Conservation (phyloP, 2,329 filamentous ascomycete genomes). For the Albifimbria verrucaria region DNA sequence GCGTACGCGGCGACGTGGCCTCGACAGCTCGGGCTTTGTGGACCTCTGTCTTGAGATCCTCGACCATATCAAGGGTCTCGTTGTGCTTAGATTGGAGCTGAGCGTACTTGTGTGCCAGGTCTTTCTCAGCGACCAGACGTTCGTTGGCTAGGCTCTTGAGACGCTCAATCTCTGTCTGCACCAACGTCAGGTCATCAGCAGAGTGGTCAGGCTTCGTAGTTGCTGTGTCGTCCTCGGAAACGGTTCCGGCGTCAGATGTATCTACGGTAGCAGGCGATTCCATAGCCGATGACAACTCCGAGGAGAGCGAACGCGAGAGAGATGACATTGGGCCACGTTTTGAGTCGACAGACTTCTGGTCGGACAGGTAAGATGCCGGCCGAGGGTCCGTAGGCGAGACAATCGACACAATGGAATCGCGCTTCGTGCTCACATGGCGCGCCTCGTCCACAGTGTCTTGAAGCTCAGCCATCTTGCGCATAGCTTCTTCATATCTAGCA, state of each 20-base stretch:
- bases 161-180: conserved; percentile 60
- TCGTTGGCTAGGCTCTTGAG: conserved; percentile 69
- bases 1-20: conserved; percentile 58
- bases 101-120: conserved; percentile 75
- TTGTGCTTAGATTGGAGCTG: conserved; percentile 79
- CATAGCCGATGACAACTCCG: conserved; percentile 86
- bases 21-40: conserved; percentile 68
- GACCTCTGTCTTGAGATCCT: conserved; percentile 85
- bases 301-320: conserved; percentile 81
- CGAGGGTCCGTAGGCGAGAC: conserved; percentile 50
- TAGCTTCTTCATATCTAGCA: conserved; percentile 84
- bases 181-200: conserved; percentile 35
- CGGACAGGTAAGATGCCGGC: conserved; percentile 81
- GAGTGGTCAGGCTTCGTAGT: conserved; percentile 41
- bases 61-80: conserved; percentile 78
- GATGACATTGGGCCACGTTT: conserved; percentile 68
- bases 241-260: conserved; percentile 54
- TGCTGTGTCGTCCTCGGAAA: conserved; percentile 37
- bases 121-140: conserved; percentile 70
- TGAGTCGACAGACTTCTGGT: conserved; percentile 66
- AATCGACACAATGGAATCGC: conserved; percentile 55
- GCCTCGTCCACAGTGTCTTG: conserved; percentile 83
- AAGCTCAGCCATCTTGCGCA: conserved; percentile 77
- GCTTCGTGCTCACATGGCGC: conserved; percentile 55
- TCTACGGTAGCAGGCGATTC: conserved; percentile 67